Base-by-base conservation (phyloP, 257 asterid species). In the Capsicum pubescens region DNA sequence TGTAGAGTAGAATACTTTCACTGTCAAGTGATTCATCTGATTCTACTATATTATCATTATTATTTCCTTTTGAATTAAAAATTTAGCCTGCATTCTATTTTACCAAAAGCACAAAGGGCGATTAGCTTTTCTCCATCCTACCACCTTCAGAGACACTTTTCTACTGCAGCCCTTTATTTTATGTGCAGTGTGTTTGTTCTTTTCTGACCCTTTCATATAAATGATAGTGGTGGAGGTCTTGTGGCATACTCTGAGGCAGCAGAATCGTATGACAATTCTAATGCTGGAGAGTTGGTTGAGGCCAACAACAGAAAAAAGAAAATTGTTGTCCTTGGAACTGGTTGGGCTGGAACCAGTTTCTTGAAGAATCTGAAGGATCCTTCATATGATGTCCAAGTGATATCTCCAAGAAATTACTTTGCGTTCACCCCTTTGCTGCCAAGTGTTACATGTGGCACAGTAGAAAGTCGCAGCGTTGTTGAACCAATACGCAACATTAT, bases 321-420 rank as follows among this genome's bases (percentile, higher is more conserved):
- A 87, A 94, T 96, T 82, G 98, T 96, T 79, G 97, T 96, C 66
- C 97, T 96, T 72, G 99, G 99, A 90, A 93, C 99, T 89, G 99
- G 98, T 82, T 96, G 99, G 99, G 99, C 98, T 56, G 98, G 97
- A 86, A 92, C 94, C 36, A 94, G 98, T 87, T 96, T 94, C 87
- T 86, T 96, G 92, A 94, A 90, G 89, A 91, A 85, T 87, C 89
- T 94, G 79, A 96, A 93, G 84, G 90, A 90, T 83, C 81, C 99
- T 82, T 89, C 93, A 0, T 94, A 94, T 71, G 95, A 96, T 70
- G 93, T 96, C 78, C 97, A 94, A 87, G 98, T 96, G 84, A 94
- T 96, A 88, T 96, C 99, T 54, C 98, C 99, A 7, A 97, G 98
- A 80, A 96, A 96, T 89, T 94, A 94, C 89, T 96, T 94, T 55